phyloP scores from a whole-genome alignment of 495 filamentous ascomycete species.

The Penicillium mononematosum region DNA sequence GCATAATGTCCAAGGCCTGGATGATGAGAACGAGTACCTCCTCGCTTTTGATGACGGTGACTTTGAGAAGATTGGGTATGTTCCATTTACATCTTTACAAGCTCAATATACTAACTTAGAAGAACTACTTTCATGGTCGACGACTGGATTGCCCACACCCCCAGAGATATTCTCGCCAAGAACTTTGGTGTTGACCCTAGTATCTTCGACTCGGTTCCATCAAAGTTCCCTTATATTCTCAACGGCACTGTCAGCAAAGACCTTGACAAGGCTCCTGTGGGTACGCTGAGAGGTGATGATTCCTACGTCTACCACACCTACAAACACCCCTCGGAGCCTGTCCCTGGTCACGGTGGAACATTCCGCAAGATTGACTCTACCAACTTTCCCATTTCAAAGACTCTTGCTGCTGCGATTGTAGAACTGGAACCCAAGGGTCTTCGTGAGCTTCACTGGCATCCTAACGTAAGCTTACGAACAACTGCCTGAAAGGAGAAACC shows the following conservation, averaged over 20 bases:
- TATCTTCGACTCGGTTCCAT: conserved; percentile 57
- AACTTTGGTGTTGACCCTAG: conserved; percentile 59
- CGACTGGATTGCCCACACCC: conserved; percentile 64
- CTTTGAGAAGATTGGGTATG: conserved; percentile 42
- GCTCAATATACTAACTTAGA: neutral
- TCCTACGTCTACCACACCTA: conserved; percentile 58
- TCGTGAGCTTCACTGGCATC: conserved; percentile 67
- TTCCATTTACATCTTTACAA: neutral
- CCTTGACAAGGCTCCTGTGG: conserved; percentile 47
- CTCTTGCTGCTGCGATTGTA: conserved; percentile 60
- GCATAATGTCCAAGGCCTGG: conserved; percentile 57
- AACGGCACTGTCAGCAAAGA: conserved; percentile 52
- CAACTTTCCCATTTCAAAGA: conserved; percentile 61
- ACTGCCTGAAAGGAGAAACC: neutral
- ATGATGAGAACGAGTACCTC: conserved; percentile 64
- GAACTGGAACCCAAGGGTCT: conserved; percentile 58
- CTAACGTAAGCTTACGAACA: conserved; percentile 48
- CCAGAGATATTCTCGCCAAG: conserved; percentile 59
- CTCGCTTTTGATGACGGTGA: conserved; percentile 64
- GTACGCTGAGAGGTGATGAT: conserved; percentile 50
- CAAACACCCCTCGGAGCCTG: conserved; percentile 49
- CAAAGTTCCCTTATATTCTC: conserved; percentile 59
- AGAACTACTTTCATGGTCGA: conserved; percentile 63
- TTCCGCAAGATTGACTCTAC: conserved; percentile 59
- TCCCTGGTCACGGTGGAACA: conserved; percentile 57